Base-by-base conservation (phyloP, 805 yeast genomes). In the Nakazawaea peltata region DNA sequence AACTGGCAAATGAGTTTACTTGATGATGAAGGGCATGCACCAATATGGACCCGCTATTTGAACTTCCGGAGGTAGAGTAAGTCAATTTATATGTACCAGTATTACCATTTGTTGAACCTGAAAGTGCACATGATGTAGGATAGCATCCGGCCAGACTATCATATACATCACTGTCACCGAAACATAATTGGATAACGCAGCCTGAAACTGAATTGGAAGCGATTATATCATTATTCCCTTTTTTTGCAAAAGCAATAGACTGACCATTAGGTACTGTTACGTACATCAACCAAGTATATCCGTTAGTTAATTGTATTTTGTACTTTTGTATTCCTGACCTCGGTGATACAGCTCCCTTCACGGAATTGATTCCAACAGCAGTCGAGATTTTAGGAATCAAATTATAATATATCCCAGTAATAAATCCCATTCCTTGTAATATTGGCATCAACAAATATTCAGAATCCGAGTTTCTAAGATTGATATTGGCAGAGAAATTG, bases 401-500 rank as follows among this genome's bases (percentile, higher is more conserved):
- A 40, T 63, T 57, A 49, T 69, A 66, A 43, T 70, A 79, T 17
- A 71, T 56, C 19, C 78, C 84, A 22, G 95, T 80, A 12, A 83
- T 73, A 42, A 83, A 76, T 5, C 95, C 95, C 71, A 44, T 65
- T 36, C 97, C 97, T 54, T 81, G 88, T 5, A 80, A 82, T 36
- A 82, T 49, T 4, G 90, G 88, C 69, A 71, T 47, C 31, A 25
- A 33, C 16, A 32, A 32, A 31, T 15, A 40, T 29, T 37, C 28
- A 13, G 33, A 29, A n/a, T 16, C 13, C 5, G 33, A 24, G 11
- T 50, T 45, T 3, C 37, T 30, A 13, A 50, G 28, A 4, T 41
- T 43, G 17, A 48, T 45, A 28, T 47, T 49, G 22, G 44, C 50
- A 16, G 56, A 50, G 32, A 57, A 56, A 19, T 61, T 43, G 24